Evolutionary conservation across 192 early-diverging fungal genomes (phyloP), one percentile per base, ranked within the genome.

Genomic region (Kickxella alabastrina): DNA sequence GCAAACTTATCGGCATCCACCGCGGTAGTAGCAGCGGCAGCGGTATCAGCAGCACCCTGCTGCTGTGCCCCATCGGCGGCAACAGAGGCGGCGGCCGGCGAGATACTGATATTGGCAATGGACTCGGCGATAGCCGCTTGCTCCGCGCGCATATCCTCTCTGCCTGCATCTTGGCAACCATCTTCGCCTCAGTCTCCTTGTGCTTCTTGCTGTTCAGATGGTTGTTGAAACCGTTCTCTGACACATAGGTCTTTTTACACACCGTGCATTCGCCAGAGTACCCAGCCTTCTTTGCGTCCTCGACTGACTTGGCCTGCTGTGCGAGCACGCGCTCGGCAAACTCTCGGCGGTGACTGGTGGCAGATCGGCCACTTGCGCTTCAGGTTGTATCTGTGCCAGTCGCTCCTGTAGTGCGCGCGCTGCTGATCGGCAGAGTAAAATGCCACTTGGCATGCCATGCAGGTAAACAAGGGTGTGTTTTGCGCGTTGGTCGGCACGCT

Each of bases 361-460:
- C 15, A 98, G 75, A 18, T 87, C 89, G 12, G 87, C 93, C 22
- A 98, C 91, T 59, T 95, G 55, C 95, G 86, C 80, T 98, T 98
- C 22, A 98, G 70, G 68, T 99, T 99, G 82, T 99, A 99, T 28
- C 95, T 80, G 56, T 99, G 97, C 95, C 97, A 99, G 80, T 99
- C 93, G 25, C 88, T 86, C 21, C 85, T 82, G 68, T 95, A 95
- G 74, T 99, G 97, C 25, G 83, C 82, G 31, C 97, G 77, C 77
- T 99, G 97, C 57, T 82, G 71, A 35, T 95, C 91, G 12, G 92
- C 83, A 2, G 88, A 80, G 56, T 83, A 66, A 74, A 99, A 99
- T 7, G 91, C 91, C 14, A 96, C 89, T 63, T 97, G 91, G 74
- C 97, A 99, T 21, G 90, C 78, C 22, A 92, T 77, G 57, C 90